Base-by-base conservation (phyloP, 164 flowering plant species). In the Stephania yunnanensis region DNA sequence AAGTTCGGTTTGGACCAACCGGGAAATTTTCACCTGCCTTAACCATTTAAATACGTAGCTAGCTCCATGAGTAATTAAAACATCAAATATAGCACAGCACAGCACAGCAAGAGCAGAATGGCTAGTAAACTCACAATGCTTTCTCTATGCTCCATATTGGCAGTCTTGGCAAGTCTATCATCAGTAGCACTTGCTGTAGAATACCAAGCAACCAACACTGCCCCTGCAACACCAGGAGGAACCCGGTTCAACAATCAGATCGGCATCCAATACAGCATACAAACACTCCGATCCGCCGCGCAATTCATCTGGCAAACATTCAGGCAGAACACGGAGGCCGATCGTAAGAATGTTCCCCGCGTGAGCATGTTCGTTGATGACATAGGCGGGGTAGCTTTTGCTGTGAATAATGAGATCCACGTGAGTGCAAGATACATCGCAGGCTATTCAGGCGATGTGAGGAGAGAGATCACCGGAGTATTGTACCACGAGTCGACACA, bases 401-500 rank as follows among this genome's bases (percentile, higher is more conserved):
- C 92, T 1, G n/a, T 17, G 61, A 81, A 83, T 79, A 75, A 83
- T 67, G 81, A 84, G 61, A 89, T 91, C 73, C 87, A 87, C 42
- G 80, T 90, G 1, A 85, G 85, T 50, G 84, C 87, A 2, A 63
- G 64, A 0, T 89, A 88, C 77, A 72, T 91, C 1, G 83, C 46
- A 0, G 52, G 78, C 22, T 85, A 78, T 80, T n/a, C 77, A 0
- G 92, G 91, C 13, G 86, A 91, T 30, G 74, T 88, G 53, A 87
- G 42, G 42, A 36, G 70, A 45, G 94, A 89, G 71, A 42, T 89
- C 72, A 81, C 85, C 0, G 93, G 94, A 0, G 86, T 90, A 1
- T 31, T 89, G 0, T 90, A 88, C 75, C 94, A 92, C 48, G 92
- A 92, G 75, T 71, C 78, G 79, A 74, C 87, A 0, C 95, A 90